Evolutionary conservation across 1,284 basidiomycete genomes (phyloP), one percentile per base, ranked within the genome.

Genomic region (Gymnopus androsaceus): DNA sequence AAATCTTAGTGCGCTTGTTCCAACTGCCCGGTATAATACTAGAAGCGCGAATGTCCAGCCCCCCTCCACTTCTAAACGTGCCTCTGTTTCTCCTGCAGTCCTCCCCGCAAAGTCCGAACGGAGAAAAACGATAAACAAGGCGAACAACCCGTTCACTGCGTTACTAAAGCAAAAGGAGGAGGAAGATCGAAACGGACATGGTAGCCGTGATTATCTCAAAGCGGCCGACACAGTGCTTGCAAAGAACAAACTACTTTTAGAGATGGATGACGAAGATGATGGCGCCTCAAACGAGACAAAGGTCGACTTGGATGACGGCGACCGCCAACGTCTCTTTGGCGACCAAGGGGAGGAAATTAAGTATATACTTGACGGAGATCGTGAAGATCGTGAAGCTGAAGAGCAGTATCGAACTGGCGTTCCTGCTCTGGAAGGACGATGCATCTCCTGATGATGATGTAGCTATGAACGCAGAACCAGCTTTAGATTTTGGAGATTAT

Each of bases 161-260:
- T 71, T 87, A 45, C 65, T 86, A 28, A 78, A 74, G 56, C 83
- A 86, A 64, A 84, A 83, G 63, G 68, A 67, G 25, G 58, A 65
- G 6, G 74, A 75, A 19, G 73, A 81, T 19, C 73, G 74, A 56
- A 67, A 64, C n/a, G 80, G 83, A 5, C 70, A 72, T 23, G 75
- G 76, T 33, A 67, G 54, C 14, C 70, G 75, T 3, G 81, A 77
- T 4, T 63, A 77, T 58, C 73, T 63, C 33, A 72, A 70, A 9
- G 83, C 83, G 5, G 78, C 83, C 60, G 68, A 65, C 40, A 70
- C 69, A 8, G 61, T 70, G 9, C 70, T 61, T 46, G 67, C 67
- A 27, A 67, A 64, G 44, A 65, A 66, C 61, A 53, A 51, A n/a
- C 54, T 72, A 47, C 59, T 65, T 42, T 67, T 66, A 7, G 72